phyloP scores from a whole-genome alignment of 306 rosid species.

The Vicia sativa region DNA sequence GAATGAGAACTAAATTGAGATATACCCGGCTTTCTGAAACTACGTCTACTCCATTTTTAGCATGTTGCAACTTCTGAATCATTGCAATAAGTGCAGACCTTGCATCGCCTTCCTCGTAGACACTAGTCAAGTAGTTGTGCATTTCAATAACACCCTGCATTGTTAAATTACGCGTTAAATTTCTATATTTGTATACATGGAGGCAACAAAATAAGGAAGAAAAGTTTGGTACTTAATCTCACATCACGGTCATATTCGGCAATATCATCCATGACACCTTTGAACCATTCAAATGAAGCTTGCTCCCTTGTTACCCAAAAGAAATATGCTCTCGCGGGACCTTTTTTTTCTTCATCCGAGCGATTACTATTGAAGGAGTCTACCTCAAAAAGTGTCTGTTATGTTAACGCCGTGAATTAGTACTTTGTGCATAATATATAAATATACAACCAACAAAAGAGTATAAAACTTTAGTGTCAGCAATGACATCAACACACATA shows the following conservation, averaged over 20 bases:
- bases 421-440: neutral
- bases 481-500: neutral
- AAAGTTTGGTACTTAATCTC: conserved; percentile 38
- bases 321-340: conserved; percentile 88
- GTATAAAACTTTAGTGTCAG: neutral
- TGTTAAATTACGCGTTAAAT: conserved; percentile 24
- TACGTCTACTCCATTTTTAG: conserved; percentile 83
- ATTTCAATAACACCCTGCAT: conserved; percentile 83
- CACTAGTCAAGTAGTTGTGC: conserved; percentile 93
- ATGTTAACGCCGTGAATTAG: conserved; percentile 7
- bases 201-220: conserved; percentile 5
- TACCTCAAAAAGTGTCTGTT: conserved; percentile 32
- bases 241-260: conserved; percentile 79
- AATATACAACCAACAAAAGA: neutral
- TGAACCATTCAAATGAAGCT: conserved; percentile 94
- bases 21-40: conserved; percentile 90
- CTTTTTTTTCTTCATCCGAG: conserved; percentile 32
- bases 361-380: conserved; percentile 4
- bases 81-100: conserved; percentile 84
- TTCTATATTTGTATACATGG: conserved; percentile 1
- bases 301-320: conserved; percentile 98
- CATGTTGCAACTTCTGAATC: conserved; percentile 84
- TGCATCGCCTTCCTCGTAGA: conserved; percentile 93
- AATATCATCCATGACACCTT: conserved; percentile 96
- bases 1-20: conserved; percentile 10